phyloP scores from a whole-genome alignment of 2,329 filamentous ascomycete genomes.

The Hypoxylon sp. region DNA sequence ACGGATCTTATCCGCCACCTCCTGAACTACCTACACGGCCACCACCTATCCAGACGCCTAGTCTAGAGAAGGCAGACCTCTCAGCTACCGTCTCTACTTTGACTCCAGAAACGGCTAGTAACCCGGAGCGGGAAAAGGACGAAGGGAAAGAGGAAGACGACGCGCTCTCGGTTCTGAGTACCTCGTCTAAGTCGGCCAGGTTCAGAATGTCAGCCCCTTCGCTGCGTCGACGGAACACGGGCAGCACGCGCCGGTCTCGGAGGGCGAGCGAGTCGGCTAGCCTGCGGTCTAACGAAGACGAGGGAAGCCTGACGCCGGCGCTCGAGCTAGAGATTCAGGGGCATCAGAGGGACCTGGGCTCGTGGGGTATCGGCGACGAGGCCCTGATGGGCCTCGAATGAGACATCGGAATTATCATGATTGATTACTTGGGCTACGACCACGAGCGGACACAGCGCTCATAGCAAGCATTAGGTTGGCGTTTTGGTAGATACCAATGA shows the following conservation, averaged over 20 bases:
- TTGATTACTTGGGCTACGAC: constrained; percentile 1
- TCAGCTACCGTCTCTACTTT: constrained; percentile 20
- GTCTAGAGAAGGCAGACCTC: constrained; percentile 28
- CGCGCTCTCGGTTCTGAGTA: constrained; percentile 42
- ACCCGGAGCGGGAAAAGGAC: constrained; percentile 20
- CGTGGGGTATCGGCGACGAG: constrained; percentile 86
- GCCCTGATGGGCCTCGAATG: constrained; percentile 82
- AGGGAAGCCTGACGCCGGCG: constrained; percentile 42
- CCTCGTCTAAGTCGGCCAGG: constrained; percentile 43
- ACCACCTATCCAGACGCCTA: constrained; percentile 35
- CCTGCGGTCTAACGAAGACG: constrained; percentile 48
- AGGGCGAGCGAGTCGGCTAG: constrained; percentile 54
- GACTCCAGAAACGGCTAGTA: constrained; percentile 24
- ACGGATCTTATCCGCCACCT: constrained; percentile 37
- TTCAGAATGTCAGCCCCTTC: constrained; percentile 38
- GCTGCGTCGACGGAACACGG: constrained; percentile 38
- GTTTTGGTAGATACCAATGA: constrained; percentile 42
- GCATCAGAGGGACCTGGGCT: constrained; percentile 61
- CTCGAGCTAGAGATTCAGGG: constrained; percentile 63
- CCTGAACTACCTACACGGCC: constrained; percentile 43
- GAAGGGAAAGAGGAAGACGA: constrained; percentile 39
- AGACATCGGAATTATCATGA: constrained; percentile 13
- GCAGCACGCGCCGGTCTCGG: constrained; percentile 48
- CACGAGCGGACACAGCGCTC: no score
- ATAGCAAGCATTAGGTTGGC: constrained; percentile 34